Percentiles rank a stretch among this genome's conserved stretches.
Conservation (phyloP, 306 rosid species). For the Dicorynia guianensis region DNA sequence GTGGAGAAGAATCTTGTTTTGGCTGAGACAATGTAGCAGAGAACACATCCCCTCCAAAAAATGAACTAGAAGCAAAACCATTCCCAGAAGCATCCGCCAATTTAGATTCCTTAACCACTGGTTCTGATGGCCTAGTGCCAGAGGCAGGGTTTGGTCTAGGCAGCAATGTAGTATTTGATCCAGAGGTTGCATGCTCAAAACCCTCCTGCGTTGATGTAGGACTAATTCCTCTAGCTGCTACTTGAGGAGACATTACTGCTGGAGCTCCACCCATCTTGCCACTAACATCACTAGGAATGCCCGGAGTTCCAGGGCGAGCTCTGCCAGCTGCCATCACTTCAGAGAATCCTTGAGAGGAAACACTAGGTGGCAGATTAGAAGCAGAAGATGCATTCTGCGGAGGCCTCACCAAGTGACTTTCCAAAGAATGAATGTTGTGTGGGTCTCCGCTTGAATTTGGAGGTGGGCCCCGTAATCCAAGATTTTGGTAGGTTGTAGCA, state of each 20-base stretch:
- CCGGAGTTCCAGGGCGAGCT: constrained; percentile 44
- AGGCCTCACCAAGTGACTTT: constrained; percentile 54
- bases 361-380: constrained; percentile 47
- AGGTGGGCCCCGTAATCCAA: constrained; percentile 58
- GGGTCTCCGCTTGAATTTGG: constrained; percentile 51
- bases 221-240: constrained; percentile 55
- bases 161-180: constrained; percentile 55
- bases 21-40: constrained; percentile 67
- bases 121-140: constrained; percentile 56
- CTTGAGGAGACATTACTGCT: constrained; percentile 48
- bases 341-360: constrained; percentile 58
- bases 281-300: constrained; percentile 55
- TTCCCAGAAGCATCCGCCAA: constrained; percentile 56
- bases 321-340: constrained; percentile 50
- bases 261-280: constrained; percentile 58
- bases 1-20: constrained; percentile 60
- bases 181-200: constrained; percentile 62
- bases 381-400: constrained; percentile 54
- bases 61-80: constrained; percentile 66
- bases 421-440: constrained; percentile 55
- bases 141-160: constrained; percentile 62
- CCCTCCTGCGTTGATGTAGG: constrained; percentile 57
- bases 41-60: constrained; percentile 79
- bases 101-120: constrained; percentile 58
- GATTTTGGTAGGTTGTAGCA: constrained; percentile 57